These are phyloP conservation scores for Pythium sukuiense DNA, from an alignment of 352 stramenopile genomes.

Conservation along the genomic window DNA sequence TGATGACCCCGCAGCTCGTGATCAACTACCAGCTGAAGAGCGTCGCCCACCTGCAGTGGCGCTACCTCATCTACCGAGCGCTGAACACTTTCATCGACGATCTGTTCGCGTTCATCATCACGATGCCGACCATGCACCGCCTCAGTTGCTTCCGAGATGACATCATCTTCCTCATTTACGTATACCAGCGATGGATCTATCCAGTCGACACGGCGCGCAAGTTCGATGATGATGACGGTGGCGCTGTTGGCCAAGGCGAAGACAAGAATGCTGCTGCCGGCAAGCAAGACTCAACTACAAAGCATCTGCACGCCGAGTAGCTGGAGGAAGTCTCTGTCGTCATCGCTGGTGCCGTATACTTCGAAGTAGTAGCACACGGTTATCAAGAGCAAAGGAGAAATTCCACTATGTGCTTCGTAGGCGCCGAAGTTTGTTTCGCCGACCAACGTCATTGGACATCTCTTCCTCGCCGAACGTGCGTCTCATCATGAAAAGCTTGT, in stretches of 20 bases:
- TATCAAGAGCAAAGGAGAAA: too few species aligned
- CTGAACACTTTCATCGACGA: conserved; percentile 95
- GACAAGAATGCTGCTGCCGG: neutral
- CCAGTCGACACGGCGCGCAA: conserved; percentile 65
- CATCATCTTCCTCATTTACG: conserved; percentile 89
- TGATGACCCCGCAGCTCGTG: conserved; percentile 92
- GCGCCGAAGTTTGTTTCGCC: neutral
- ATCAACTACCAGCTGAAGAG: conserved; percentile 93
- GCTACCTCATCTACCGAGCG: conserved; percentile 93
- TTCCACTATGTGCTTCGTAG: neutral
- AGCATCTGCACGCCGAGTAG: neutral
- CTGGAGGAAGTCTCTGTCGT: too few species aligned
- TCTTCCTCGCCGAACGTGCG: neutral
- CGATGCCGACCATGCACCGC: conserved; percentile 90
- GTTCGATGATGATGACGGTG: conserved; percentile 47
- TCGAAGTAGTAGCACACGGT: too few species aligned
- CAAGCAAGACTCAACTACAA: neutral
- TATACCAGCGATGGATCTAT: conserved; percentile 92
- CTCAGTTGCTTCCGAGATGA: conserved; percentile 91
- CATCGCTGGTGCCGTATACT: too few species aligned
- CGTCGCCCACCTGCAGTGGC: conserved; percentile 92
- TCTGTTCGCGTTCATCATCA: conserved; percentile 90
- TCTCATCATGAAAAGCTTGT: neutral
- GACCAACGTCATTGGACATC: neutral
- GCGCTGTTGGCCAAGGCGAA: neutral